These are phyloP conservation scores for Erythrophleum ivorense DNA, from an alignment of 331 rosid genomes.

Conservation along the genomic window DNA sequence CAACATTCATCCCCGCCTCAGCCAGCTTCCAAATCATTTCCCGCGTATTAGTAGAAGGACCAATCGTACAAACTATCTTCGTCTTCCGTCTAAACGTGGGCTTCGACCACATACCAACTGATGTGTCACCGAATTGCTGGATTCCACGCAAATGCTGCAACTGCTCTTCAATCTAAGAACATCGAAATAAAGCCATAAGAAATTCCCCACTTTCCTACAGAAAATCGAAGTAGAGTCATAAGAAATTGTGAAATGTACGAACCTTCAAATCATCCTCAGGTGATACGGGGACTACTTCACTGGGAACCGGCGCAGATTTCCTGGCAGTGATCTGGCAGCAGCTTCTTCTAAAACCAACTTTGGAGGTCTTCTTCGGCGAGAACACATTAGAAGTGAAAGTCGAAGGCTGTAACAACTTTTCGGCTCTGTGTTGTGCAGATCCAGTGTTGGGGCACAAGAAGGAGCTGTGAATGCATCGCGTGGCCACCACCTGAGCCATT, in stretches of 20 bases:
- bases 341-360: constrained; percentile 16
- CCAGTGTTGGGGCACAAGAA: constrained; percentile 53
- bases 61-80: constrained; percentile 94
- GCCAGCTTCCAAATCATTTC: constrained; percentile 99
- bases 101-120: constrained; percentile 85
- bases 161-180: constrained; percentile 62
- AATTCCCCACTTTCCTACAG: neutral
- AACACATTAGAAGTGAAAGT: constrained; percentile 50
- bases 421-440: constrained; percentile 54
- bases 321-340: constrained; percentile 52
- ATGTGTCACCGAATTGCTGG: constrained; percentile 58
- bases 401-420: constrained; percentile 52
- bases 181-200: neutral
- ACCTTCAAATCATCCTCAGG: constrained; percentile 77
- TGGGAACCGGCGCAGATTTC: constrained; percentile 62
- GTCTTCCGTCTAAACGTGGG: constrained; percentile 90
- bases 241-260: neutral
- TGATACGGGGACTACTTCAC: constrained; percentile 72
- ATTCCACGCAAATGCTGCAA: constrained; percentile 59
- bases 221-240: neutral
- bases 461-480: constrained; percentile 71
- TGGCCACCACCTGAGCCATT: constrained; percentile 85
- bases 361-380: constrained; percentile 36
- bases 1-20: constrained; percentile 98
- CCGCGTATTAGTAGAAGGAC: constrained; percentile 91